phyloP scores from a whole-genome alignment of 2,329 filamentous ascomycete genomes.

The Nothomitra cinnamomea region DNA sequence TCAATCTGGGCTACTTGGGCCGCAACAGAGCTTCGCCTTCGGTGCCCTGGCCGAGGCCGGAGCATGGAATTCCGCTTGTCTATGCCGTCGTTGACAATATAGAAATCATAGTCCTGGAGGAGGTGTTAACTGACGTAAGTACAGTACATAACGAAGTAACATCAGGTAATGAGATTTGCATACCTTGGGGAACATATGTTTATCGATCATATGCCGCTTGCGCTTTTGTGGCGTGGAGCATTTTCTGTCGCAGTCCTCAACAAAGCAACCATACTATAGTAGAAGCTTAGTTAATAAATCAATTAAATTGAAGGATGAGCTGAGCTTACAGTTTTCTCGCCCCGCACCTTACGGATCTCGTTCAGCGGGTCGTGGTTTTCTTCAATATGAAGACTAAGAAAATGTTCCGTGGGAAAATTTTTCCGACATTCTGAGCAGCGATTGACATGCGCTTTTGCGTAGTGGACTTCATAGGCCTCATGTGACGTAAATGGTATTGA shows the following conservation, averaged over 20 bases:
- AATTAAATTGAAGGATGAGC: conserved; percentile 3
- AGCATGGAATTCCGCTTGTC: conserved; percentile 71
- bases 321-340: conserved; percentile 63
- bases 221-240: conserved; percentile 74
- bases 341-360: conserved; percentile 53
- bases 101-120: conserved; percentile 60
- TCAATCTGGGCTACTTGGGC: conserved; percentile 8
- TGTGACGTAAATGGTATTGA: conserved; percentile 55
- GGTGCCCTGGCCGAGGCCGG: conserved; percentile 30
- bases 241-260: conserved; percentile 71
- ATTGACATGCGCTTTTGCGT: conserved; percentile 63
- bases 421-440: conserved; percentile 69
- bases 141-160: conserved; percentile 12
- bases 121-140: not conserved
- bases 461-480: conserved; percentile 75
- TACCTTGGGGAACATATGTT: conserved; percentile 70
- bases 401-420: conserved; percentile 74
- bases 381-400: conserved; percentile 70
- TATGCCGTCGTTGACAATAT: conserved; percentile 75
- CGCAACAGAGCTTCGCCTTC: conserved; percentile 15
- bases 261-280: conserved; percentile 65
- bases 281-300: conserved; percentile 4
- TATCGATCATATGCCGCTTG: conserved; percentile 78
- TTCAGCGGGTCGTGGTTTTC: conserved; percentile 79
- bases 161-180: conserved; percentile 5